Evolutionary conservation across 2,329 filamentous ascomycete genomes (phyloP), one percentile per base, ranked within the genome.

Genomic region (Diaporthe helianthi): DNA sequence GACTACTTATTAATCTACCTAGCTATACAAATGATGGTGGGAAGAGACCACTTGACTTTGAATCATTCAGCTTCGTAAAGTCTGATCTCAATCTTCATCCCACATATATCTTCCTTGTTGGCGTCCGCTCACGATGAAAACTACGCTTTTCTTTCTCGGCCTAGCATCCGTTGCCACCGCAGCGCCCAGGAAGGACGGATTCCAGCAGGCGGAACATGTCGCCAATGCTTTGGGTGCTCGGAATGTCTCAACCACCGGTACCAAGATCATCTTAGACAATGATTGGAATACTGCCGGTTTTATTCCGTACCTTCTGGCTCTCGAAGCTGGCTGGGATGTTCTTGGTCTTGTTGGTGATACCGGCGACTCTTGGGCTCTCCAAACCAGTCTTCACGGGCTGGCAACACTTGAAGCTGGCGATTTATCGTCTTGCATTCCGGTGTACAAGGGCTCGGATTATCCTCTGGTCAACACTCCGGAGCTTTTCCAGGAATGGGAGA

Each of bases 351-450:
- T 76, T 13, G 77, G 78, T 19, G 77, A 81, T 67, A 85, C 83
- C 3, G 78, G 79, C 41, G 79, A 85, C 69, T 79, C 79, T 3
- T 86, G 83, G 83, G 79, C 83, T 41, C 76, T 79, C 10, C 83
- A 85, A 71, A 76, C 74, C 13, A 82, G 81, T 29, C 75, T 83
- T 1, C 83, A 86, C 68, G 83, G 79, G 3, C 76, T 86, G 1
- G 82, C 83, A 2, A 81, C 80, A 2, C 77, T 86, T 0, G 83
- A 85, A 73, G 74, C 81, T 15, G 83, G 83, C 17, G 81, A 81
- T 63, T 73, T 85, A 1, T 78, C 76, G 54, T 78, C 76, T 53
- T 85, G 83, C 71, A 83, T 86, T 46, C 83, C 83, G 0, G 83
- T 85, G 3, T 79, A 82, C 71, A 78, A 81, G 33, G 84, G 84